A percentile compares a stretch with the other conserved stretches of the same genome.
Conservation (phyloP, 2,329 filamentous ascomycete species). For the Aspergillus candidus region DNA sequence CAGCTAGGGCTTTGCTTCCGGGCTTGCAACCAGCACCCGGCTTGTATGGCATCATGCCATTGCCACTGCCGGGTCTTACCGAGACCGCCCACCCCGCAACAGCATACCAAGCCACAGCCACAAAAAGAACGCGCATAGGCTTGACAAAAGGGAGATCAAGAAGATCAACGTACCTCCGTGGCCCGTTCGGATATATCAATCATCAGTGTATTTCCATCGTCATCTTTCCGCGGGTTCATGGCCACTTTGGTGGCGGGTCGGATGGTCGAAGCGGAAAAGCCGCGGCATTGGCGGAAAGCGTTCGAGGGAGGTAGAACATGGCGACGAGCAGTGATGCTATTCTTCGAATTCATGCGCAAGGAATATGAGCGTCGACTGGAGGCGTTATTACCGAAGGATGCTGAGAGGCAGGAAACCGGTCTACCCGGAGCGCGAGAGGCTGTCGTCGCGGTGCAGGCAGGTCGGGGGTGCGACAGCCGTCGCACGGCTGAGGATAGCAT, state of each 20-base stretch:
- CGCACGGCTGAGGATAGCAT: conserved; percentile 21
- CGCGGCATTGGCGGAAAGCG: conserved; percentile 15
- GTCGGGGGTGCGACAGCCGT: conserved; percentile 17
- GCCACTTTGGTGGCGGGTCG: conserved; percentile 39
- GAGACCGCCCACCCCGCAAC: background rate
- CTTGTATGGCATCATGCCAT: background rate
- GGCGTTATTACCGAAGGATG: conserved; percentile 22
- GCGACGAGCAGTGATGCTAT: background rate
- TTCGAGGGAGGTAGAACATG: background rate
- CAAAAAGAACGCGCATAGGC: background rate
- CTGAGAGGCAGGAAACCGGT: conserved; percentile 22
- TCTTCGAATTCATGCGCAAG: conserved; percentile 1
- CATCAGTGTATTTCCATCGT: conserved; percentile 76
- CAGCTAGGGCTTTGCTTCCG: too few species aligned
- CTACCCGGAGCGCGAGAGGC: conserved; percentile 18
- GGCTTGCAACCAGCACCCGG: background rate
- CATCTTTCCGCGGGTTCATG: conserved; percentile 69
- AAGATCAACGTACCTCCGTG: conserved; percentile 55
- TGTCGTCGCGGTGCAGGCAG: conserved; percentile 8
- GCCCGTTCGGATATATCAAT: conserved; percentile 81
- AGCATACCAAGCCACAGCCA: background rate
- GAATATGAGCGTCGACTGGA: conserved; percentile 12
- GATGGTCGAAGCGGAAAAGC: conserved; percentile 32
- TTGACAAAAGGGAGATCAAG: conserved; percentile 1
- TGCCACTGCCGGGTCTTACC: conserved; percentile 1